Evolutionary conservation across 306 rosid species (phyloP).

Genomic region (Corylus heterophylla): DNA sequence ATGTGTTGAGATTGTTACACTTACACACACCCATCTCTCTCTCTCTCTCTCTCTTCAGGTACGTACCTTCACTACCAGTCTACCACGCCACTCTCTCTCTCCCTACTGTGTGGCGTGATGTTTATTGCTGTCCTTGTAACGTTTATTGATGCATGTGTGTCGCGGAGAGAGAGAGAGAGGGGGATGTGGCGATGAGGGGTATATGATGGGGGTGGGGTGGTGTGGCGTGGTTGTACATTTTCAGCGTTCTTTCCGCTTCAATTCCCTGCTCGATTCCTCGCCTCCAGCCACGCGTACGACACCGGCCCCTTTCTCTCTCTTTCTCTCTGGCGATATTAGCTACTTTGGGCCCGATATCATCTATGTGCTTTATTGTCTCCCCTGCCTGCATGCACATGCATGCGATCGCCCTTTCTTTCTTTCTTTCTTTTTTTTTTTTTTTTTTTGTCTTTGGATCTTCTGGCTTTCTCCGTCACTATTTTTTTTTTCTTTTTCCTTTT

Average conservation of each 20-base stretch:
- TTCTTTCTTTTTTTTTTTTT: too few species aligned
- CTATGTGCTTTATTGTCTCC: slow-evolving; percentile 23
- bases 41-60: not conserved
- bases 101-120: slow-evolving; percentile 1
- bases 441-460: too few species aligned
- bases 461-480: too few species aligned
- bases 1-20: not conserved
- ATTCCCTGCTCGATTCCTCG: not conserved
- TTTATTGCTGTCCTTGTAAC: not conserved
- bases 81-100: not conserved
- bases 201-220: not conserved
- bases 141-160: not conserved
- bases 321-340: slow-evolving; percentile 37
- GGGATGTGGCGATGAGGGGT: not conserved
- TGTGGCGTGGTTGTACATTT: not conserved
- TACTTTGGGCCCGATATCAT: slow-evolving; percentile 30
- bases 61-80: not conserved
- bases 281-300: not conserved
- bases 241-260: not conserved
- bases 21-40: too few species aligned
- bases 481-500: too few species aligned
- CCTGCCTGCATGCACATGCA: slow-evolving; percentile 25
- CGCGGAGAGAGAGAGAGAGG: not conserved
- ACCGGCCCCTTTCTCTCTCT: not conserved
- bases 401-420: too few species aligned